Base-by-base conservation (phyloP, 208 protist species). In the Blechomonas ayalai region DNA sequence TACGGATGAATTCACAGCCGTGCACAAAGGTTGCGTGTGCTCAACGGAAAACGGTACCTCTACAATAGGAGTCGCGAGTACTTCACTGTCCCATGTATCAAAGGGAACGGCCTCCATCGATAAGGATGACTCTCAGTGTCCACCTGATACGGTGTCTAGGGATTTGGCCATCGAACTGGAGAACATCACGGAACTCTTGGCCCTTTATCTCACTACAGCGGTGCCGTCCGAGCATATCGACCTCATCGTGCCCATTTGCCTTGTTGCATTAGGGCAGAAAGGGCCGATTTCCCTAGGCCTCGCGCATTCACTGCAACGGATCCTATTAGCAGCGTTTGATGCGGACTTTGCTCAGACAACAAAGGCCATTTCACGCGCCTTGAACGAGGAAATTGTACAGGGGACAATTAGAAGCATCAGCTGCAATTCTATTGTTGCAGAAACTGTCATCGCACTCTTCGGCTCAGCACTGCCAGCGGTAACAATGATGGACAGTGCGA, bases 391-490 rank as follows among this genome's bases (percentile, higher is more conserved):
- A 13, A 38, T 81, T 7, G 59, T 88, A 25, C 23, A 58, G 15
- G 52, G 47, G 2, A 40, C 38, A 12, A 59, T 73, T 12, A 25
- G 24, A 23, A 72, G 67, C 51, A 57, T 83, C 9, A 48, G 71
- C 34, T 49, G 52, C 20, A 75, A 59, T 52, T 68, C 66, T 40
- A 59, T 72, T 31, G 44, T 83, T 12, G 71, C 63, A 20, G 79
- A 82, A 24, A 78, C 67, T n/a, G 51, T 88, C 36, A 67, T 83
- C 24, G 67, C 66, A 3, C 44, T 88, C 16, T 81, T 88, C 42
- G 79, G 70, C 36, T 75, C 73, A 10, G 67, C 66, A 8, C 45
- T 78, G 13, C 60, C 57, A 2, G 59, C 61, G 0, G 44, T 52
- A 23, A 42, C 45, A 20, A 74, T 79, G 58, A 67, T 75, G 67